These are phyloP conservation scores for Metschnikowia colocasiae DNA, from an alignment of 805 yeast species.

Conservation along the genomic window DNA sequence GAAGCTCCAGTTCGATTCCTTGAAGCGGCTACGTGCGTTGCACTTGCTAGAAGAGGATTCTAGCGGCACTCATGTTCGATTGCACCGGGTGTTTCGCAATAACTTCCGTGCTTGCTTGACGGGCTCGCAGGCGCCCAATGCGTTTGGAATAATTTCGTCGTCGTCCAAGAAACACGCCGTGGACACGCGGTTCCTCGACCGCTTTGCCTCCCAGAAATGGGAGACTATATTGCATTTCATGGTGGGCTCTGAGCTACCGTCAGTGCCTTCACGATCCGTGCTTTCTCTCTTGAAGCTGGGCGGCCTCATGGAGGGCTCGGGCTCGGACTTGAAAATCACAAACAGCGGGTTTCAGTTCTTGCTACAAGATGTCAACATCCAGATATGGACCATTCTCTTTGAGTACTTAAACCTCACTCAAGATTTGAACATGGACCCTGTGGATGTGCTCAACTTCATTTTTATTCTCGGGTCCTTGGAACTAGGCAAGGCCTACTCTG, in stretches of 20 bases:
- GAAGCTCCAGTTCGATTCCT: slow-evolving; percentile 66
- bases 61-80: slow-evolving; percentile 43
- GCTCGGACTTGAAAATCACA: slow-evolving; percentile 61
- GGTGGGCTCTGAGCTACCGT: slow-evolving; percentile 84
- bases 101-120: slow-evolving; percentile 82
- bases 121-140: slow-evolving; percentile 62
- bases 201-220: slow-evolving; percentile 86
- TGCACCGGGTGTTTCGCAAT: slow-evolving; percentile 70
- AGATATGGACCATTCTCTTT: slow-evolving; percentile 86
- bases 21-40: slow-evolving; percentile 69
- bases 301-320: slow-evolving; percentile 76
- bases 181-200: slow-evolving; percentile 63
- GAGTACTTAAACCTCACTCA: slow-evolving; percentile 87
- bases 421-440: slow-evolving; percentile 86
- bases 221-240: slow-evolving; percentile 92
- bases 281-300: slow-evolving; percentile 71
- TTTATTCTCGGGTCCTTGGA: slow-evolving; percentile 92
- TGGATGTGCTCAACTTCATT: slow-evolving; percentile 89
- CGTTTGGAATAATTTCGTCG: slow-evolving; percentile 73
- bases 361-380: slow-evolving; percentile 88
- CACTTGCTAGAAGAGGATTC: slow-evolving; percentile 67
- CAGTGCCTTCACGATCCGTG: slow-evolving; percentile 76
- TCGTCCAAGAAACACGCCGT: slow-evolving; percentile 52
- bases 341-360: slow-evolving; percentile 91
- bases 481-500: slow-evolving; percentile 80